Evolutionary conservation across 768 basidiomycete genomes (phyloP), one percentile per base, ranked within the genome.

Genomic region (Phylloporus sp.): DNA sequence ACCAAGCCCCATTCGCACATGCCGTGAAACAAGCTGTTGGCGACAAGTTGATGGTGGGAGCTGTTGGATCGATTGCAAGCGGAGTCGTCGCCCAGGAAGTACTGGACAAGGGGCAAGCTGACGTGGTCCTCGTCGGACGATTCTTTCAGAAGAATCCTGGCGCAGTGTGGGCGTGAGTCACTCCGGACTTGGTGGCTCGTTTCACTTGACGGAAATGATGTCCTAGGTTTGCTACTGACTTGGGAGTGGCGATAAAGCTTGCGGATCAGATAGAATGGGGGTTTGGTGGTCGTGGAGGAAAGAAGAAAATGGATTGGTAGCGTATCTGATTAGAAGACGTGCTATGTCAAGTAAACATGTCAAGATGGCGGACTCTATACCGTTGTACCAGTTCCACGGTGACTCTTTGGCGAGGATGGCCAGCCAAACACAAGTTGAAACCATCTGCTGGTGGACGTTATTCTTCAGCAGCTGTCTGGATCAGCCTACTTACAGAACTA

Each of bases 91-190:
- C 76, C 6, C 70, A 78, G 52, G 62, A 65, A 29, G 66, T 77
- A 32, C 48, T 79, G 9, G 67, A 74, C 40, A 54, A 67, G 13
- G 72, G 66, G 8, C 57, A 72, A 46, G 71, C 72, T 3, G 77
- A 80, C 44, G 69, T 74, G 24, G 11, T 86, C 5, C 50, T 75
- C 37, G 71, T 78, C 11, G 79, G 77, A 18, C 61, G 78, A 32
- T 69, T 71, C 42, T 83, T 84, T 69, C 74, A 76, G 62, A 79
- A 78, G 67, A 77, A 84, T 53, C 82, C 82, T 0, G 76, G 73
- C 0, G 52, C 64, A 3, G 70, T 71, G 14, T 73, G 69, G 69
- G 49, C 64, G 56, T 61, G 46, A 59, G 62, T 54, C 23, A n/a
- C 9, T n/a, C 13, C 5, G 1, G 8, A 14, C 10, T n/a, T 27